Percentiles rank a stretch among this genome's conserved stretches.
These are phyloP conservation scores for Stereum hirsutum DNA, from an alignment of 1,284 basidiomycete genomes.

Conservation along the genomic window DNA sequence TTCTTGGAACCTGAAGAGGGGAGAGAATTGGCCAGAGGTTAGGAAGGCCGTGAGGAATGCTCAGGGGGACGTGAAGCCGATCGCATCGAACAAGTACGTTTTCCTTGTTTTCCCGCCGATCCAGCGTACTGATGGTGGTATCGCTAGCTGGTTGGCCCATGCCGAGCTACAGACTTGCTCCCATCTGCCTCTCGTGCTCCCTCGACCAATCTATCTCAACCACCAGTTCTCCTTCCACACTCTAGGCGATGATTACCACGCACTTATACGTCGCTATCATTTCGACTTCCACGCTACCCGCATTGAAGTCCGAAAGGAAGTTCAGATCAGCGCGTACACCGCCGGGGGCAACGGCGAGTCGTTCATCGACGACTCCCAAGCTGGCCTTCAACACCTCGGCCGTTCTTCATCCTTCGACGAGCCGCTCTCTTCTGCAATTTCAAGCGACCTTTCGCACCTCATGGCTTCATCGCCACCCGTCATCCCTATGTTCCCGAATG, in stretches of 20 bases:
- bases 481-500: conserved; percentile 77
- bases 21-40: conserved; percentile 46
- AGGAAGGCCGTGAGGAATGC: too few relatives aligned
- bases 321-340: conserved; percentile 51
- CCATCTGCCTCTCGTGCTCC: conserved; percentile 46
- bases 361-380: conserved; percentile 42
- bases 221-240: conserved; percentile 77
- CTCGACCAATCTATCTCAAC: conserved; percentile 68
- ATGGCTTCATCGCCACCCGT: conserved; percentile 28
- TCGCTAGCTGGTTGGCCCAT: conserved; percentile 53
- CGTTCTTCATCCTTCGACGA: conserved; percentile 62
- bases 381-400: conserved; percentile 27
- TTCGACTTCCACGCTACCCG: conserved; percentile 50
- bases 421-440: conserved; percentile 66
- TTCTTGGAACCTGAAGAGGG: conserved; percentile 56
- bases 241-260: conserved; percentile 72
- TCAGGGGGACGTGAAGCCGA: too few relatives aligned
- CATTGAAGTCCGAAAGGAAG: conserved; percentile 64
- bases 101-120: conserved; percentile 8
- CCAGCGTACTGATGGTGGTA: conserved; percentile 14
- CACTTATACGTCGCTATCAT: conserved; percentile 59
- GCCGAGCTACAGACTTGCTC: conserved; percentile 75
- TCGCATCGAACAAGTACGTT: not conserved
- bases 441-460: conserved; percentile 49
- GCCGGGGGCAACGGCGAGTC: conserved; percentile 29